Evolutionary conservation across 2,329 filamentous ascomycete genomes (phyloP), one percentile per base, ranked within the genome.

Genomic region (Fusarium kyushuense): DNA sequence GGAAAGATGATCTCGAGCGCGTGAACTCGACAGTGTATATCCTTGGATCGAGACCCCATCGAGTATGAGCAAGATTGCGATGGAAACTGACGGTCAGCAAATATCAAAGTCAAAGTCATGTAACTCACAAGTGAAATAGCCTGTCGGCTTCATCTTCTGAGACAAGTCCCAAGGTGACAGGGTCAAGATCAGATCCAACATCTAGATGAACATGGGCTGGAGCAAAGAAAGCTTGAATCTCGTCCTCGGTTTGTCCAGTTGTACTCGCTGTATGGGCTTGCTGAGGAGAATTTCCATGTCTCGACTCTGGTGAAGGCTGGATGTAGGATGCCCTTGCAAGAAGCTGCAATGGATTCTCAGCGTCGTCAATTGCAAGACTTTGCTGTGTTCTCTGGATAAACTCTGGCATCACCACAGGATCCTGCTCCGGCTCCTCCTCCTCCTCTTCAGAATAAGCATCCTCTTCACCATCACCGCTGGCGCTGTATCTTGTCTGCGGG

Each of bases 311-410:
- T 25, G 84, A 85, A n/a, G 87, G 81, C 59, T 87, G 86, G 38
- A 91, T 83, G 76, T 92, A 90, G 1, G 91, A 93, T 2, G 90
- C 91, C 32, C 90, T 85, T 4, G 91, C 91, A 33, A 93, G 86
- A 17, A 93, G 80, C 75, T 93, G 90, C 7, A 93, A 79, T 0
- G 90, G 90, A 63, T 93, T 93, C 73, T 93, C 90, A 5, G 90
- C 90, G 75, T 92, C 91, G 69, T 93, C 90, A 27, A 91, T 80
- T 14, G 88, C 84, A 32, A 91, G 82, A 48, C 81, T 84, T 54
- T 88, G 86, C 36, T 84, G 82, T 2, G 73, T 74, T 12, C 70
- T 67, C 32, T 74, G 76, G 0, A 72, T 71, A 6, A 77, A 72
- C 6, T 75, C 72, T 1, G 76, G 68, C 65, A 74, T 72, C 5